Evolutionary conservation across 2,329 filamentous ascomycete genomes (phyloP).

Genomic region (Gaeumannomyces tritici): DNA sequence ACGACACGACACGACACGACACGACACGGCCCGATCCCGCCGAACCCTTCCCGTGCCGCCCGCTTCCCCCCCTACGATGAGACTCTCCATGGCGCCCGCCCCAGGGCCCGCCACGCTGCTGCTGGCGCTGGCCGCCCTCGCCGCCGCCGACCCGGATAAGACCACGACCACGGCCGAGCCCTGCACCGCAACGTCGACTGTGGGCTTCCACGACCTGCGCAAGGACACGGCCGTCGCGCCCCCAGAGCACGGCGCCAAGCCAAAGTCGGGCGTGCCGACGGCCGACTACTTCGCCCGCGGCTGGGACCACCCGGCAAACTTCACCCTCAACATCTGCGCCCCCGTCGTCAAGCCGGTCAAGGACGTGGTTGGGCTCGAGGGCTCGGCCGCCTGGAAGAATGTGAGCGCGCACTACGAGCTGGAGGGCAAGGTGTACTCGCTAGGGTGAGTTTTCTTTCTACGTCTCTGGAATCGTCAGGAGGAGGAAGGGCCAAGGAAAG

Average conservation of each 20-base stretch:
- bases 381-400: slow-evolving; percentile 54
- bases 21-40: no score
- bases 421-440: slow-evolving; percentile 58
- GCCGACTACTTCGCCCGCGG: slow-evolving; percentile 57
- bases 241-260: slow-evolving; percentile 34
- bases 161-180: slow-evolving; percentile 33
- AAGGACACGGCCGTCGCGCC: slow-evolving; percentile 39
- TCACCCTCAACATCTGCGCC: slow-evolving; percentile 74
- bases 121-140: background rate
- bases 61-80: background rate
- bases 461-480: no score
- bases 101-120: background rate
- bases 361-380: slow-evolving; percentile 51
- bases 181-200: slow-evolving; percentile 47
- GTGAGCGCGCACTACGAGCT: slow-evolving; percentile 69
- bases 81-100: background rate
- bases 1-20: no score
- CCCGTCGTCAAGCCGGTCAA: slow-evolving; percentile 59
- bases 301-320: slow-evolving; percentile 71
- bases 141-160: slow-evolving; percentile 15
- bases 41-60: no score
- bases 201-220: slow-evolving; percentile 50
- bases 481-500: no score
- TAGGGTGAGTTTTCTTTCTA: slow-evolving; percentile 50
- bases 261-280: slow-evolving; percentile 29